Conservation (phyloP, 768 basidiomycete genomes). For the Trametes cingulata region DNA sequence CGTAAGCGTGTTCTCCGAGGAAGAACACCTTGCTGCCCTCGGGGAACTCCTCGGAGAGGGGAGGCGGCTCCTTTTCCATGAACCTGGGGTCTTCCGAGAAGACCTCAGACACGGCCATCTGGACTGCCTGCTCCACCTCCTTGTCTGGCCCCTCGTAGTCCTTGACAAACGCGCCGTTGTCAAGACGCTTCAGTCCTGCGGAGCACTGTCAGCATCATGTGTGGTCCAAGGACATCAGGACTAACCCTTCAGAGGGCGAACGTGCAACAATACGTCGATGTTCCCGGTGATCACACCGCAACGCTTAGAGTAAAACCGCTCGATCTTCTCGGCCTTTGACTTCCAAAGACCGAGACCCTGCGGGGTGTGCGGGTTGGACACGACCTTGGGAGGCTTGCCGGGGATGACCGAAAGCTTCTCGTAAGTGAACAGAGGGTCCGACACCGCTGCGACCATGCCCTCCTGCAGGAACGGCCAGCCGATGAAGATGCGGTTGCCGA, state of each 20-base stretch:
- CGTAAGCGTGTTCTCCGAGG: constrained; percentile 92
- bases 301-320: constrained; percentile 84
- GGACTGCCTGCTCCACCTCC: constrained; percentile 83
- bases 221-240: neutral
- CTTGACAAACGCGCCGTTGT: constrained; percentile 90
- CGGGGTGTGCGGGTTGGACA: constrained; percentile 72
- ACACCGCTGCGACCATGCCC: constrained; percentile 82
- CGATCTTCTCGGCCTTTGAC: constrained; percentile 77
- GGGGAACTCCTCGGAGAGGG: constrained; percentile 87
- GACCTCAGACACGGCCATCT: constrained; percentile 81
- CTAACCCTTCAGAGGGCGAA: constrained; percentile 88
- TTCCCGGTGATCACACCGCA: constrained; percentile 83
- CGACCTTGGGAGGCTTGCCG: constrained; percentile 51
- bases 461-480: constrained; percentile 97
- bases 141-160: constrained; percentile 86
- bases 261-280: constrained; percentile 81
- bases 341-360: constrained; percentile 77
- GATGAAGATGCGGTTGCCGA: constrained; percentile 76
- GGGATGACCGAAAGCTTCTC: constrained; percentile 64
- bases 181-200: constrained; percentile 84
- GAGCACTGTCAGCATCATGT: neutral
- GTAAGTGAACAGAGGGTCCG: constrained; percentile 85
- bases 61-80: constrained; percentile 78
- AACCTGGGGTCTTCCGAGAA: constrained; percentile 87
- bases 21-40: constrained; percentile 92